These are phyloP conservation scores for Acer campestre DNA, from an alignment of 345 rosid genomes.

Conservation along the genomic window DNA sequence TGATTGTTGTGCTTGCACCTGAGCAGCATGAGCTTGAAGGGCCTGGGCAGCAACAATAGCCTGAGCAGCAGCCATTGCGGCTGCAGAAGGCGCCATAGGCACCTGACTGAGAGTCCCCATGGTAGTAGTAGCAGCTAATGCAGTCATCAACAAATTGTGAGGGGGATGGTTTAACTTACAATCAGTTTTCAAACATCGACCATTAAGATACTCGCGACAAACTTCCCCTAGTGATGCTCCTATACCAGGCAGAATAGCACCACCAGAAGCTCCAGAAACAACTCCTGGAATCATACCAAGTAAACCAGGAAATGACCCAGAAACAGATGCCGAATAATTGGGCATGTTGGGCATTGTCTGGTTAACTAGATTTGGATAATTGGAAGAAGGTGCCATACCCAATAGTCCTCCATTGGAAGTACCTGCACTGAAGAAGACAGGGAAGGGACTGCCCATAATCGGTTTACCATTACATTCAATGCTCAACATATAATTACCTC, in stretches of 20 bases:
- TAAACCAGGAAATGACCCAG: conserved; percentile 91
- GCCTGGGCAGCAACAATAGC: conserved; percentile 99
- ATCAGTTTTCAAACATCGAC: conserved; percentile 74
- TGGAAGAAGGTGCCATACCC: conserved; percentile 73
- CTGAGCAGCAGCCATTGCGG: conserved; percentile 99
- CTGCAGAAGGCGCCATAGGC: conserved; percentile 99
- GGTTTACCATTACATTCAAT: conserved; percentile 85
- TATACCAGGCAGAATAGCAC: conserved; percentile 90
- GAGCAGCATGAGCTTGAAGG: conserved; percentile 99
- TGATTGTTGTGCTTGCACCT: conserved; percentile 86
- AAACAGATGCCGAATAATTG: conserved; percentile 91
- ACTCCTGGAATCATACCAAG: conserved; percentile 97
- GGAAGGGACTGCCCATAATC: conserved; percentile 97
- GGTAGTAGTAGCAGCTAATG: conserved; percentile 90
- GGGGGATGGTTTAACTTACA: conserved; percentile 95
- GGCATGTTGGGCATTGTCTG: conserved; percentile 99
- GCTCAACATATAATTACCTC: conserved; percentile 94
- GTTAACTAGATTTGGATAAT: conserved; percentile 75
- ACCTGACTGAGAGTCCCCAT: conserved; percentile 91
- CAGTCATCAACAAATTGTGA: conserved; percentile 88
- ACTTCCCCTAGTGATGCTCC: conserved; percentile 98
- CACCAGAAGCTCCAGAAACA: conserved; percentile 88
- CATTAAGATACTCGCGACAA: conserved; percentile 89
- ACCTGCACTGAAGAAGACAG: conserved; percentile 99
- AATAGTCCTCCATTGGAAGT: conserved; percentile 70